A percentile compares a stretch with the other conserved stretches of the same genome.
Evolutionary conservation across 129 eudicot genomes (phyloP).

Genomic region (Mikania micrantha): DNA sequence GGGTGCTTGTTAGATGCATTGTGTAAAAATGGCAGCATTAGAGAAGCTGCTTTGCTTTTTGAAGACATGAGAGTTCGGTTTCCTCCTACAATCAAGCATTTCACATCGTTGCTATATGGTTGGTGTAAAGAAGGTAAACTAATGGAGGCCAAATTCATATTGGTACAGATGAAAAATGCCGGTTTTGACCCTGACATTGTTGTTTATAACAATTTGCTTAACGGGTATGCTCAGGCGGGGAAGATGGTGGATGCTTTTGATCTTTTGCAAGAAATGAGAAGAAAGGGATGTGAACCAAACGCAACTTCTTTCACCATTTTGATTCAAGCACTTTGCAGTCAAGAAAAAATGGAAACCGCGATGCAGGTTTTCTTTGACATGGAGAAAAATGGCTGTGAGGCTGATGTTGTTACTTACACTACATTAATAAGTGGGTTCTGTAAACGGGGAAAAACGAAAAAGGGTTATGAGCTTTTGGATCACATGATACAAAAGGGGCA

Average conservation of each 20-base stretch:
- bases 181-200: constrained; percentile 75
- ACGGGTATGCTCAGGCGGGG: constrained; percentile 59
- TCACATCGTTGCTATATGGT: constrained; percentile 66
- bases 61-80: constrained; percentile 70
- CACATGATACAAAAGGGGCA: constrained; percentile 62
- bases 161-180: constrained; percentile 59
- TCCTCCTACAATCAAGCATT: constrained; percentile 63
- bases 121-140: constrained; percentile 79
- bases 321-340: constrained; percentile 64
- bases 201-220: constrained; percentile 67
- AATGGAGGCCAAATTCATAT: constrained; percentile 54
- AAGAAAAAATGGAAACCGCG: constrained; percentile 66
- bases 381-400: constrained; percentile 54
- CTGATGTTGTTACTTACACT: constrained; percentile 64
- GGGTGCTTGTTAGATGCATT: constrained; percentile 86
- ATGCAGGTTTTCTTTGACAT: constrained; percentile 54
- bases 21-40: constrained; percentile 72
- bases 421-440: constrained; percentile 68
- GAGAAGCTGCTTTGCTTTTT: constrained; percentile 76
- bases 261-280: constrained; percentile 64
- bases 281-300: constrained; percentile 62
- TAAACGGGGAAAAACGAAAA: constrained; percentile 50
- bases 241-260: constrained; percentile 77
- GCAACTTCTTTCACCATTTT: constrained; percentile 58
- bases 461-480: constrained; percentile 54